A percentile compares a stretch with the other conserved stretches of the same genome.
Evolutionary conservation across 2,329 filamentous ascomycete species (phyloP).

Genomic region (Pseudogymnoascus sp.): DNA sequence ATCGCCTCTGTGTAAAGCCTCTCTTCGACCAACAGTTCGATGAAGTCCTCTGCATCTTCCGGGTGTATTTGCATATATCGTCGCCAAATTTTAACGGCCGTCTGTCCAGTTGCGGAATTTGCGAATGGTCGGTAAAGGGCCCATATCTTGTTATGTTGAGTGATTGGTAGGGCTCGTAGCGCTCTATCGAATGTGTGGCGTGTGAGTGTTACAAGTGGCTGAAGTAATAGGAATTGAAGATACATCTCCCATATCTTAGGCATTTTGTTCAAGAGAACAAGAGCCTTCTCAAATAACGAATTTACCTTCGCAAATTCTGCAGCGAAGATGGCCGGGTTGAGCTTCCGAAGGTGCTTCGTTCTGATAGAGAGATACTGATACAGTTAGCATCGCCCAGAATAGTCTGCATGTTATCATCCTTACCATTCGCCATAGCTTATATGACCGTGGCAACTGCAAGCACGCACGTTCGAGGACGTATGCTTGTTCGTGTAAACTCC

Average conservation of each 20-base stretch:
- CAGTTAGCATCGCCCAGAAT: constrained; percentile 13
- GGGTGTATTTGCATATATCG: constrained; percentile 96
- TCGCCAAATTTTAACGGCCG: constrained; percentile 86
- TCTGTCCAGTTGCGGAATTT: constrained; percentile 80
- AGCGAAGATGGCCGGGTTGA: constrained; percentile 73
- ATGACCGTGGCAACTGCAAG: constrained; percentile 80
- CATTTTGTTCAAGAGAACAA: constrained; percentile 97
- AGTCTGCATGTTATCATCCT: constrained; percentile 15
- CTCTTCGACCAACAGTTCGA: constrained; percentile 75
- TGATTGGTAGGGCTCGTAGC: constrained; percentile 81
- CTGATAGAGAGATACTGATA: constrained; percentile 74
- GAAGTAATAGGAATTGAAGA: constrained; percentile 77
- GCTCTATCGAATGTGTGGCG: constrained; percentile 87
- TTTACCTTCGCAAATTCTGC: constrained; percentile 90
- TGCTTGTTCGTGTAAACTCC: constrained; percentile 75
- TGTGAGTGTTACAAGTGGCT: constrained; percentile 83
- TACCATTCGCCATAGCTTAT: constrained; percentile 97
- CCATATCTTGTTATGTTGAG: constrained; percentile 95
- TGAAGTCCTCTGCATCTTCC: constrained; percentile 90
- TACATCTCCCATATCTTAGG: constrained; percentile 98
- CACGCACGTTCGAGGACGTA: constrained; percentile 85
- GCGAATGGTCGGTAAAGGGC: constrained; percentile 83
- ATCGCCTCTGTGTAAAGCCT: constrained; percentile 85
- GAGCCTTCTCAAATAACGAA: constrained; percentile 80
- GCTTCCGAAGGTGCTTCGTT: constrained; percentile 67